These are phyloP conservation scores for Imleria badia DNA, from an alignment of 768 basidiomycete genomes.

Conservation along the genomic window DNA sequence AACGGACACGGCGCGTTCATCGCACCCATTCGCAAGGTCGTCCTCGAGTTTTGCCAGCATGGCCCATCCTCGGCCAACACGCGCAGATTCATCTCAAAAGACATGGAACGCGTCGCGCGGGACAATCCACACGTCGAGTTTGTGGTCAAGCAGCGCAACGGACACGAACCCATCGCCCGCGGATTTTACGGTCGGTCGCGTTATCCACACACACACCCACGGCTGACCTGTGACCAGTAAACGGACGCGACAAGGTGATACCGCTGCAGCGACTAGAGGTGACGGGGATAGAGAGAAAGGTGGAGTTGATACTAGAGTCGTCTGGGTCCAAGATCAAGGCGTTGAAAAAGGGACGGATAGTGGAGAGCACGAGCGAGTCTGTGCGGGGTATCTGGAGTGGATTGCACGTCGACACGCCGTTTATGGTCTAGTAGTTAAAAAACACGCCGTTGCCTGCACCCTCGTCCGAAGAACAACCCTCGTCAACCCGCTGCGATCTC, in stretches of 20 bases:
- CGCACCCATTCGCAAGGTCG: constrained; percentile 80
- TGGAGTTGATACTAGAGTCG: constrained; percentile 80
- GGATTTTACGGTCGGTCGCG: constrained; percentile 70
- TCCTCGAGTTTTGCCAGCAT: constrained; percentile 85
- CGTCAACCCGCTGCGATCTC: constrained; percentile 28
- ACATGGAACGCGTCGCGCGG: constrained; percentile 63
- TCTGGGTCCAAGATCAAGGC: constrained; percentile 85
- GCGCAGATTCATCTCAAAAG: constrained; percentile 64
- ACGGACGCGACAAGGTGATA: constrained; percentile 86
- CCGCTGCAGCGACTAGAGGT: constrained; percentile 75
- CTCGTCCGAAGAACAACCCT: constrained; percentile 17
- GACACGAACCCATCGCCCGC: constrained; percentile 75
- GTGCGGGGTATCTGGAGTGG: constrained; percentile 91
- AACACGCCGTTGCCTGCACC: constrained; percentile 35
- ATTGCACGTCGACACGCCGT: constrained; percentile 74
- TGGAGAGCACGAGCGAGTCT: constrained; percentile 78
- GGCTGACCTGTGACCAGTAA: constrained; percentile 51
- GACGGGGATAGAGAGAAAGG: constrained; percentile 72
- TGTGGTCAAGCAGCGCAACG: constrained; percentile 73
- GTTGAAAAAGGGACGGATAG: constrained; percentile 61
- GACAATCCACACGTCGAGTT: constrained; percentile 83
- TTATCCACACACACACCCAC: not conserved
- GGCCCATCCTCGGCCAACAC: constrained; percentile 75
- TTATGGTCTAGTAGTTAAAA: constrained; percentile 42
- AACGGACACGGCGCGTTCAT: constrained; percentile 77